phyloP scores from a whole-genome alignment of 2,329 filamentous ascomycete species.

The Xenoacremonium recifei region DNA sequence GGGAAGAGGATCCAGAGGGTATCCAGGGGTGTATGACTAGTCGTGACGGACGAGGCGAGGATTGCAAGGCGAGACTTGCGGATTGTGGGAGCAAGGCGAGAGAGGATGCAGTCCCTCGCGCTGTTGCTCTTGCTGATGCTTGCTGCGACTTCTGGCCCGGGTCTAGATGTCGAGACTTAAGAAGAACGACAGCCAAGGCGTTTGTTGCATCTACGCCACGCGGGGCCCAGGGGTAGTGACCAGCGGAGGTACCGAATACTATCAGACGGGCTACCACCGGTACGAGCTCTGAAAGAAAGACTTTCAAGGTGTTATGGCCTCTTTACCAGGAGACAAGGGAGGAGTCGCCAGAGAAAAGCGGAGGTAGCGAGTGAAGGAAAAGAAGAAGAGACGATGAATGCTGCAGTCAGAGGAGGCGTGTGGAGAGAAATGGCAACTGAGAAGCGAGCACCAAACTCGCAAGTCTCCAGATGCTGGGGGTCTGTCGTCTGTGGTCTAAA shows the following conservation, averaged over 20 bases:
- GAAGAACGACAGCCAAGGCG: constrained; percentile 4
- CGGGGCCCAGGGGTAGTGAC: constrained; percentile 24
- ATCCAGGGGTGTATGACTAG: too few relatives aligned
- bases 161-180: too few relatives aligned
- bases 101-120: too few relatives aligned
- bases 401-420: constrained; percentile 17
- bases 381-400: background rate
- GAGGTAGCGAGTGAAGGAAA: background rate
- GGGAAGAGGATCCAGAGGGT: too few relatives aligned
- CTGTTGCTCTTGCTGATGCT: too few relatives aligned
- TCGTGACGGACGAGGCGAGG: too few relatives aligned
- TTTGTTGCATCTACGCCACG: constrained; percentile 17
- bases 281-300: too few relatives aligned
- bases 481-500: background rate
- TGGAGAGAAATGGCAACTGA: constrained; percentile 14
- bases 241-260: constrained; percentile 14
- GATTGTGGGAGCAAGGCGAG: constrained; percentile 1
- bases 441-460: constrained; percentile 19
- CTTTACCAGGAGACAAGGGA: background rate
- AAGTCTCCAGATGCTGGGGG: constrained; percentile 1
- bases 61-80: constrained; percentile 10
- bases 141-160: too few relatives aligned
- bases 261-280: too few relatives aligned
- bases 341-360: background rate
- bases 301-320: too few relatives aligned